Evolutionary conservation across 352 stramenopile species (phyloP), one percentile per base, ranked within the genome.

Genomic region (Phytopythium sindhum): DNA sequence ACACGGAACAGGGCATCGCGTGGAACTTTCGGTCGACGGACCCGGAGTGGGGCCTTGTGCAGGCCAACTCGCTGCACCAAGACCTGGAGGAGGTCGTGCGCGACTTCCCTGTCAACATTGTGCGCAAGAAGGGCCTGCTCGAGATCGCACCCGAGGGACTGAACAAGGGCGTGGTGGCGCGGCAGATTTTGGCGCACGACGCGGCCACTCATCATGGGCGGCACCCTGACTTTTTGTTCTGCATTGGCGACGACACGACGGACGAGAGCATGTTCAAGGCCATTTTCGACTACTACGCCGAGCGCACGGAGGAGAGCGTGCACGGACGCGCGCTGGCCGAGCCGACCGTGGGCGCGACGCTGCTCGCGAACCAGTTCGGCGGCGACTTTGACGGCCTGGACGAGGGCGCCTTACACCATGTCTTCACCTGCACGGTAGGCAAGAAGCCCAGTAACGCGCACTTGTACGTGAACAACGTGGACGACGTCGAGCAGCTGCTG

Each of bases 251-350:
- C 74, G 96, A 99, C 69, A 97, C 95, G 53, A 97, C 93, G 8
- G 97, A 99, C 69, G 97, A 99, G 75, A 98, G 96, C 67, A 99
- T 99, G 97, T 99, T 99, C 78, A 92, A 91, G 63, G 73, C 83
- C 53, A 91, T 97, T 68, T 96, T 97, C 74, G 87, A 95, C 64
- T 96, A 95, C 77, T 96, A 96, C 61, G 86, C 87, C 2, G 82
- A 96, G 68, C 79, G 86, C 4, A 92, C 83, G 14, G 88, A 96
- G 42, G 85, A 94, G 64, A 94, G 76, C 58, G 73, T 92, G 39
- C 83, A 94, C 51, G 85, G 81, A 26, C 72, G 61, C 15, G 44
- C 15, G 1, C 28, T 45, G 42, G 56, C 51, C 23, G 52, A 45
- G 29, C 68, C 47, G 26, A 52, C 19, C 14, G 35, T 28, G 4